phyloP scores from a whole-genome alignment of 202 grass and related monocot genomes.

The Schoenoplectus triqueter region DNA sequence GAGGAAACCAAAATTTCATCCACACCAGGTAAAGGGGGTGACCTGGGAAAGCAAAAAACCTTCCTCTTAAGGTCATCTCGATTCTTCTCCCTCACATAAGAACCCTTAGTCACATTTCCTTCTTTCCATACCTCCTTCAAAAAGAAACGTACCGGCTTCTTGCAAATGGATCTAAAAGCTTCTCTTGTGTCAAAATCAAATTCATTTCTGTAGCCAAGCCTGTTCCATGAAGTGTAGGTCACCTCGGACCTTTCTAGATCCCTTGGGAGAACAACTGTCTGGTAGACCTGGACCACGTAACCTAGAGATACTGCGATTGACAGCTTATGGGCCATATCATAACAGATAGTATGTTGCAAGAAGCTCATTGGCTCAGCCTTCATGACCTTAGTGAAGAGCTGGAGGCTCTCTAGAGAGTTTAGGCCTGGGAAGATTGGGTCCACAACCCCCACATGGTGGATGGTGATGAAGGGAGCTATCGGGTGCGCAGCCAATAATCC shows the following conservation, averaged over 20 bases:
- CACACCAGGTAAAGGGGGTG: conserved; percentile 69
- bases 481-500: conserved; percentile 90
- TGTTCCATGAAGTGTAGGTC: conserved; percentile 85
- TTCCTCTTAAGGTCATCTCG: conserved; percentile 86
- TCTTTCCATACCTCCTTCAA: conserved; percentile 80
- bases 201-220: conserved; percentile 60
- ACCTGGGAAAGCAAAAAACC: conserved; percentile 81
- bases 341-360: conserved; percentile 84
- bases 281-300: conserved; percentile 93
- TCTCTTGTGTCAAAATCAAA: conserved; percentile 97
- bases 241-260: conserved; percentile 75
- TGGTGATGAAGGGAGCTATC: conserved; percentile 83
- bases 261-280: conserved; percentile 68
- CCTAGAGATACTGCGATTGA: conserved; percentile 78
- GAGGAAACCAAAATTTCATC: conserved; percentile 69
- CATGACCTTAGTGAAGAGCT: conserved; percentile 91
- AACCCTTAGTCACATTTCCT: conserved; percentile 68
- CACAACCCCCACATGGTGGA: conserved; percentile 86
- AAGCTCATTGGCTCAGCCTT: conserved; percentile 80
- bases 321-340: conserved; percentile 60
- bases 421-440: conserved; percentile 81
- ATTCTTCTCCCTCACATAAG: conserved; percentile 57
- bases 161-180: conserved; percentile 80
- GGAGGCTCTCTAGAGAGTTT: conserved; percentile 78
- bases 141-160: conserved; percentile 81